Base-by-base conservation (phyloP, 2,329 filamentous ascomycete species). In the Diaporthe citri region DNA sequence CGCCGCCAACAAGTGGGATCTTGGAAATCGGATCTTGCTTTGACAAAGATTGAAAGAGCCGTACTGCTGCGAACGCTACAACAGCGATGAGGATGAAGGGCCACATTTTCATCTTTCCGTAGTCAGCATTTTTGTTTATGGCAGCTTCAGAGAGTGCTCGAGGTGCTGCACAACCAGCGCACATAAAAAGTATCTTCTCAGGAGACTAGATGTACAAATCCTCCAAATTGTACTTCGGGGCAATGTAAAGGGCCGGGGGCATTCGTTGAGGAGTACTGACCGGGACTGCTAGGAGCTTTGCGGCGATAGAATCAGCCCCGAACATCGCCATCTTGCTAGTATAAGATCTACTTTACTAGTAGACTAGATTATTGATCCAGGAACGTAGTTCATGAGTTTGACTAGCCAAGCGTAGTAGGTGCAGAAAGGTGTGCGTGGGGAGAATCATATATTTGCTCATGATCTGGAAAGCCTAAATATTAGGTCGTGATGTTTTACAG, bases 1-100 rank as follows among this genome's bases (percentile, higher is more conserved):
- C 80, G 28, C 74, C 55, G 2, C 80, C 80, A 0, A 79, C 74
- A 9, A 82, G 69, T 1, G 82, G 82, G 9, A 83, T 71, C 4
- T 76, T 74, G 13, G 77, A 67, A 17, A 80, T 71, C 5, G 80
- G 76, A n/a, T 76, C 75, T 46, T 48, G 55, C 2, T 69, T 67
- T 7, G 79, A n/a, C 17, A 71, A 43, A 4, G 22, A 2, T 28
- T 66, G 56, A 22, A 74, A 34, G 9, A 75, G 46, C 64, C 55
- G 62, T 57, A 59, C 46, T 13, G 46, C 71, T 12, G 43, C 71
- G 59, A 57, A 71, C 3, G 20, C 71, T 34, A 34, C 41, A 48
- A 46, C 25, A 48, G n/a, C 25, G 17, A 64, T 31, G 17, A 64
- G 60, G 25, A 64, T 1, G 3, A 48, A 34, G 60, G 60, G 60